Percentiles rank a stretch among this genome's conserved stretches.
These are phyloP conservation scores for Aspergillus unguis DNA, from an alignment of 2,329 filamentous ascomycete species.

Conservation along the genomic window DNA sequence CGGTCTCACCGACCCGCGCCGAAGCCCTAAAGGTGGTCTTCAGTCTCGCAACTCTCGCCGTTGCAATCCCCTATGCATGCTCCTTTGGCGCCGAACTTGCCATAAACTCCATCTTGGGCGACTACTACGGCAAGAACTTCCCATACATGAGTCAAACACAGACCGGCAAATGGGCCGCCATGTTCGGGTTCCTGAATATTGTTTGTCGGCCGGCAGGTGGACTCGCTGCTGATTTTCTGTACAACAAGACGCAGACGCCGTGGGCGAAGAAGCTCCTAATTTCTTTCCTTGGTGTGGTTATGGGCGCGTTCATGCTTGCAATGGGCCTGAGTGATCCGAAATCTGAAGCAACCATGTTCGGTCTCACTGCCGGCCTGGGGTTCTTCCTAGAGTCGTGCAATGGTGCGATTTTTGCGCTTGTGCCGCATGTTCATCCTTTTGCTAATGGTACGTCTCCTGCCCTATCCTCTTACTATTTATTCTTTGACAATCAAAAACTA, in stretches of 20 bases:
- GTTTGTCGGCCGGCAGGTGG: constrained; percentile 48
- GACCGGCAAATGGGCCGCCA: constrained; percentile 54
- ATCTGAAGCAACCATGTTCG: constrained; percentile 64
- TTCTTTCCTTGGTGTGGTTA: constrained; percentile 53
- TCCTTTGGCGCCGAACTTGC: constrained; percentile 60
- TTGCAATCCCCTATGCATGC: constrained; percentile 56
- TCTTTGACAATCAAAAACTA: neutral
- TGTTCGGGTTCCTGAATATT: constrained; percentile 54
- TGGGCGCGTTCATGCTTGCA: constrained; percentile 59
- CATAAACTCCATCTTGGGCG: constrained; percentile 59
- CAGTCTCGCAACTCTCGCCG: constrained; percentile 56
- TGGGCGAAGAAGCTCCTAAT: constrained; percentile 65
- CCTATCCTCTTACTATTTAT: neutral
- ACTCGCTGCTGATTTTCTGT: constrained; percentile 55
- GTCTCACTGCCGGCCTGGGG: constrained; percentile 71
- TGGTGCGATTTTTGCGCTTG: constrained; percentile 79
- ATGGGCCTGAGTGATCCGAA: constrained; percentile 64
- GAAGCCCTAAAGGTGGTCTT: constrained; percentile 61
- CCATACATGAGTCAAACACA: constrained; percentile 52
- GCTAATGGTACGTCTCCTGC: constrained; percentile 63
- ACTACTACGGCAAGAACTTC: constrained; percentile 59
- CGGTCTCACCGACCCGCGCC: constrained; percentile 59
- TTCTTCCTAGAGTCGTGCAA: constrained; percentile 83
- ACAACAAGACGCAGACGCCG: constrained; percentile 49
- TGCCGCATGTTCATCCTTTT: constrained; percentile 79